Percentiles rank a stretch among this genome's conserved stretches.
phyloP scores from a whole-genome alignment of 371 early-diverging fungal genomes.

The Rhizopus delemar region DNA sequence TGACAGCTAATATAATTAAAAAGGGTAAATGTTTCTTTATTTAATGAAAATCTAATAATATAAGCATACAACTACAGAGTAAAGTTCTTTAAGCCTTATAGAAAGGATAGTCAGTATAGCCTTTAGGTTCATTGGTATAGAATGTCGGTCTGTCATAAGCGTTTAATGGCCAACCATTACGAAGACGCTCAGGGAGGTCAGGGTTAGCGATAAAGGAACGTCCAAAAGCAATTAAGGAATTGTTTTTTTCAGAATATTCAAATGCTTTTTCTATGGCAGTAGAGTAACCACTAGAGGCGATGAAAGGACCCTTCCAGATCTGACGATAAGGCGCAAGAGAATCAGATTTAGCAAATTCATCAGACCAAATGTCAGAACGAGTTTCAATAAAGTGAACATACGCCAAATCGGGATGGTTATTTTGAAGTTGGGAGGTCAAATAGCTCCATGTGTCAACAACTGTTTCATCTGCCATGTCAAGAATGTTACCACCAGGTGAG shows the following conservation, averaged over 20 bases:
- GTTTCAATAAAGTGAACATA: constrained; percentile 40
- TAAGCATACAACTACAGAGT: not conserved
- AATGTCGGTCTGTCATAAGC: constrained; percentile 20
- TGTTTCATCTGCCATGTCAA: constrained; percentile 31
- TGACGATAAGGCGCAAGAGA: constrained; percentile 30
- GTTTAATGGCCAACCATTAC: constrained; percentile 11
- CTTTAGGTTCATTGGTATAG: constrained; percentile 20
- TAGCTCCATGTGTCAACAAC: constrained; percentile 34
- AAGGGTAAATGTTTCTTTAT: too few relatives aligned
- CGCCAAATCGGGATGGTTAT: constrained; percentile 24
- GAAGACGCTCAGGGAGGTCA: constrained; percentile 23
- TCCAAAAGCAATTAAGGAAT: constrained; percentile 23
- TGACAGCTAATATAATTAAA: too few relatives aligned
- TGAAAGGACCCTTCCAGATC: constrained; percentile 35
- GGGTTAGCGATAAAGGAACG: constrained; percentile 27
- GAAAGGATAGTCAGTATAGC: constrained; percentile 23
- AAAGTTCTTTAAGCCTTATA: not conserved
- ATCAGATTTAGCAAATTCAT: constrained; percentile 5
- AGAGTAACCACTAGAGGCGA: constrained; percentile 37
- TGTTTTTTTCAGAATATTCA: constrained; percentile 13
- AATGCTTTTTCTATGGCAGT: constrained; percentile 11
- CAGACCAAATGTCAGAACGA: constrained; percentile 17
- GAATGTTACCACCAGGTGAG: constrained; percentile 23
- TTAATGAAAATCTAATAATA: too few relatives aligned
- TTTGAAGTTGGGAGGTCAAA: constrained; percentile 23